Evolutionary conservation across 441 rosid species (phyloP).

Genomic region (Pelargonium cotyledonis): DNA sequence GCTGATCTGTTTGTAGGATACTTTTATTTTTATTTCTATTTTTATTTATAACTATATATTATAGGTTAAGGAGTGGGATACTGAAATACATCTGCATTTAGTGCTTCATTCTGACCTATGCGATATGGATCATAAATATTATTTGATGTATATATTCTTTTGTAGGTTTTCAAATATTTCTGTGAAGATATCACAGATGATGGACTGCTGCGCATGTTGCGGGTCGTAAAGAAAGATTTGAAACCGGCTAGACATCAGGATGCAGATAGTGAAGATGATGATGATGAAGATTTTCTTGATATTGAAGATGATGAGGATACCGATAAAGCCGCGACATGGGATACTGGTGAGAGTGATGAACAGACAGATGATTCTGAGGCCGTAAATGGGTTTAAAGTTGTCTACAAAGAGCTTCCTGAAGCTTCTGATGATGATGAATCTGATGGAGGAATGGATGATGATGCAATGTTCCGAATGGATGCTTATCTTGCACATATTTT

Average conservation of each 20-base stretch:
- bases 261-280: conserved; percentile 56
- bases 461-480: conserved; percentile 97
- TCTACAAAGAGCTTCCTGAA: conserved; percentile 35
- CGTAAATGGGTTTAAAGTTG: conserved; percentile 40
- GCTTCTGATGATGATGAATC: conserved; percentile 40
- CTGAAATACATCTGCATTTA: not conserved
- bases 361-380: conserved; percentile 77
- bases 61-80: not conserved
- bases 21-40: not conserved
- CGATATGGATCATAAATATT: not conserved
- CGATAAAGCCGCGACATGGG: conserved; percentile 58
- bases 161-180: conserved; percentile 82
- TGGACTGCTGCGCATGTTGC: conserved; percentile 75
- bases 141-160: conserved; percentile 12
- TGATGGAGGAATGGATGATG: conserved; percentile 92
- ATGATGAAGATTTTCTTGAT: conserved; percentile 63
- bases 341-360: conserved; percentile 68
- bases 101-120: not conserved
- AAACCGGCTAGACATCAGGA: conserved; percentile 77
- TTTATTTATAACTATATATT: not conserved
- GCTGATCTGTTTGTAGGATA: not conserved
- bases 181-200: conserved; percentile 66
- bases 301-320: conserved; percentile 82
- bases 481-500: conserved; percentile 80
- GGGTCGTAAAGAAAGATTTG: conserved; percentile 78